phyloP scores from a whole-genome alignment of 768 basidiomycete genomes.

The Tricholoma matsutake region DNA sequence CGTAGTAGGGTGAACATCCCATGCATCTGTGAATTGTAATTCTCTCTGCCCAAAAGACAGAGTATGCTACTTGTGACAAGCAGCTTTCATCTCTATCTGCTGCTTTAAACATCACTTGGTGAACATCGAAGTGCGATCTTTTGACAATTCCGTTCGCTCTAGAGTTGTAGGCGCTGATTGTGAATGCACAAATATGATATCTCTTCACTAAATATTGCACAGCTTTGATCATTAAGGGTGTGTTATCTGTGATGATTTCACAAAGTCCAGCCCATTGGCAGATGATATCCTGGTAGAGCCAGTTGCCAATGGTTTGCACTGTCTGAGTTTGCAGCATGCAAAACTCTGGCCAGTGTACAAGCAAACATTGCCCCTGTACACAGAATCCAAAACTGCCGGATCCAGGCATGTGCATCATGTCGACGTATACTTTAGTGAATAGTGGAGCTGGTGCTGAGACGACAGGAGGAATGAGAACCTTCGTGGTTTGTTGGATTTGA shows the following conservation, averaged over 20 bases:
- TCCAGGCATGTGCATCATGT: constrained; percentile 36
- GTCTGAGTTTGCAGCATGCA: constrained; percentile 11
- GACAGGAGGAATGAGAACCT: constrained; percentile 23
- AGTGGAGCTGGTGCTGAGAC: constrained; percentile 21
- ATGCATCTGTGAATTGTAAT: constrained; percentile 27
- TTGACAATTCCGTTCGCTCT: constrained; percentile 31
- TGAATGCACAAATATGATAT: too few species aligned
- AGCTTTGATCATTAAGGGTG: constrained; percentile 18
- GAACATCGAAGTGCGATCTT: constrained; percentile 22
- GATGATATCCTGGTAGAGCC: constrained; percentile 32
- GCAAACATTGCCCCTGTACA: constrained; percentile 22
- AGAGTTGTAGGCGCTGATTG: constrained; percentile 34
- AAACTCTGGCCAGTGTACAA: constrained; percentile 18
- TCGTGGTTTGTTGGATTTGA: constrained; percentile 22
- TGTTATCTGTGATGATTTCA: constrained; percentile 43
- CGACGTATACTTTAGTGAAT: constrained; percentile 31
- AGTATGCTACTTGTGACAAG: constrained; percentile 25
- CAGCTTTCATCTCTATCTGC: constrained; percentile 24
- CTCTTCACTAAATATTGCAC: background rate
- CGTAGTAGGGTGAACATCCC: too few species aligned
- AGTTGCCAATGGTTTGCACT: too few species aligned
- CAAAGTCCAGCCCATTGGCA: constrained; percentile 37
- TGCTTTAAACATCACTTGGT: constrained; percentile 33
- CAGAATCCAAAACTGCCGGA: constrained; percentile 20
- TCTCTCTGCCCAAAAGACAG: constrained; percentile 35